Base-by-base conservation (phyloP, 768 basidiomycete species). In the Tricholoma hemisulphureum region DNA sequence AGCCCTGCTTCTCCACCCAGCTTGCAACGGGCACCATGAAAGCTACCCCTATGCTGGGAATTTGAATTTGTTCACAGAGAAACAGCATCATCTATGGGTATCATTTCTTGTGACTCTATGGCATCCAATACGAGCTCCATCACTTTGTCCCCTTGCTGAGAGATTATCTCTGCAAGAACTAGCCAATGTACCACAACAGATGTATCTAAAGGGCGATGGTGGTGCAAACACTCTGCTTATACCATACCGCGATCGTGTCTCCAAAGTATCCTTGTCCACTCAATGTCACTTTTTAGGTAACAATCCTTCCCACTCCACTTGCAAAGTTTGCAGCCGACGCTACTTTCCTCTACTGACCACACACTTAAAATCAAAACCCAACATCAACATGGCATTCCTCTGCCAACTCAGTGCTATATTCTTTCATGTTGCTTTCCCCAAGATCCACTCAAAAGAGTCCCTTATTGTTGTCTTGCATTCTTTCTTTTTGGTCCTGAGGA, bases 401-500 rank as follows among this genome's bases (percentile, higher is more conserved):
- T 73, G 79, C 18, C 92, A 94, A 66, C 83, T 96, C 9, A 72
- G 83, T 14, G 83, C 91, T 2, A 84, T 96, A 51, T 69, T 94
- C 2, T 71, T 83, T 28, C 83, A 87, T 18, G 83, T 97, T 58
- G 85, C 81, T 18, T 85, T 88, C 64, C 91, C 83, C 18, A 83
- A 79, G 37, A 78, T 76, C 61, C 76, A 72, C 23, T 84, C 85
- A 2, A 87, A 86, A 61, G 94, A 98, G 65, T 78, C 87, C 0
- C 75, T 87, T 28, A 78, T 97, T 32, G 78, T 98, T 16, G 71
- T 83, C 6, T 69, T 88, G 0, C 95, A 98, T 72, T 92, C 92
- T 0, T 82, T 81, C 56, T 98, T 98, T 72, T 81, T 98, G 53
- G 82, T 98, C 2, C 72, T 91, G 23, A 76, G 96, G 35, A 97